Base-by-base conservation (phyloP, 2,329 filamentous ascomycete genomes). In the Fusarium longipes region DNA sequence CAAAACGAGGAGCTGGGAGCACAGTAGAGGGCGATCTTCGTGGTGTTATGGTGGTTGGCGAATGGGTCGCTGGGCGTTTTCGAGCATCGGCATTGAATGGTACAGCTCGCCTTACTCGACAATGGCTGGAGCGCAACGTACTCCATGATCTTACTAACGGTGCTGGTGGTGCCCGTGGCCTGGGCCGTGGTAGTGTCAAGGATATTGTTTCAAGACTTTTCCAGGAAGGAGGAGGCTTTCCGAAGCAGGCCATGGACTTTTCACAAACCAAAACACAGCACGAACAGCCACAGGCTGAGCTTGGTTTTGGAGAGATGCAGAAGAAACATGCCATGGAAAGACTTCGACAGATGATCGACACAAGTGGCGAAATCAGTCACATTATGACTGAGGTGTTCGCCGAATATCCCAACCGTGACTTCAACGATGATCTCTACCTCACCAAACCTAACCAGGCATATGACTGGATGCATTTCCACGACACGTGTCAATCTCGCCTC, bases 391-490 rank as follows among this genome's bases (percentile, higher is more conserved):
- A 98, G 65, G 90, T 96, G 71, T 97, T 97, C 74, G 84, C 91
- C 22, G 87, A 91, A 68, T 99, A 97, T 77, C 93, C 95, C 0
- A 89, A 88, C 39, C 92, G 93, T 71, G 89, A 93, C 20, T 99
- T 91, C 79, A 96, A 97, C 80, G 96, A 99, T 76, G 96, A 99
- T 77, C 91, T 90, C 1, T 91, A 93, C 70, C 88, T 99, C 30
- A 92, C 90, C 32, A 99, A 99, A 75, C 96, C 96, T 0, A 89
- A 91, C 68, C 82, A 86, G 76, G 93, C 93, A 1, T 97, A 97
- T 77, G 95, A 97, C 74, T 99, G 96, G 96, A 86, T 99, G 55
- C 85, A 96, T 77, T 98, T 99, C 78, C 92, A 97, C 78, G 96
- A 98, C 73, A 82, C 84, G 1, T 89, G 97, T 65, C 93, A 93